These are phyloP conservation scores for Suillus bovinus DNA, from an alignment of 768 basidiomycete species.

Conservation along the genomic window DNA sequence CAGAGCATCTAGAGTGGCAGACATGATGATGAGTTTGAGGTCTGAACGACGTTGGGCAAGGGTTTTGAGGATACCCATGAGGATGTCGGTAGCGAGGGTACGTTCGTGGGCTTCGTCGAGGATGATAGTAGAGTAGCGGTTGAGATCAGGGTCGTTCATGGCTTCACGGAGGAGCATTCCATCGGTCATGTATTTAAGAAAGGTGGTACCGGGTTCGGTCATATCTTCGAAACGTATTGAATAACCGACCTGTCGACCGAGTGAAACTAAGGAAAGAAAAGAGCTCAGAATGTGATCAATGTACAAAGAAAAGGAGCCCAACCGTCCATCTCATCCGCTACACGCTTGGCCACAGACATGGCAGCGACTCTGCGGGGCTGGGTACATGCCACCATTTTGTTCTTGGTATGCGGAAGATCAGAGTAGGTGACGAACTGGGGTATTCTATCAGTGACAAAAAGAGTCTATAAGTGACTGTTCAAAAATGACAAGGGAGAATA, in stretches of 20 bases:
- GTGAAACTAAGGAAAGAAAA: conserved; percentile 56
- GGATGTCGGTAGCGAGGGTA: conserved; percentile 95
- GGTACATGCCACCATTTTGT: conserved; percentile 94
- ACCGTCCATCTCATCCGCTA: conserved; percentile 99
- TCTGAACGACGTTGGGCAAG: conserved; percentile 83
- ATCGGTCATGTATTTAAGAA: conserved; percentile 99
- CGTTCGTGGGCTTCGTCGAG: conserved; percentile 99
- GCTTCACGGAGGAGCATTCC: conserved; percentile 99
- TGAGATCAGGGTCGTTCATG: conserved; percentile 91
- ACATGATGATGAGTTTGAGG: conserved; percentile 98
- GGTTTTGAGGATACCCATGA: conserved; percentile 93
- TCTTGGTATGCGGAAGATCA: conserved; percentile 86
- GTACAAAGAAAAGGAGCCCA: conserved; percentile 25
- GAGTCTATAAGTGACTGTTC: conserved; percentile 29
- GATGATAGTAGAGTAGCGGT: conserved; percentile 97
- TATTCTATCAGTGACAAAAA: conserved; percentile 56
- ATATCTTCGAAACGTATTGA: conserved; percentile 96
- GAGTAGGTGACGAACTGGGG: conserved; percentile 96
- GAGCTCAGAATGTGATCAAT: not conserved
- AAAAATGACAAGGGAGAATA: conserved; percentile 22
- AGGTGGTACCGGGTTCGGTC: conserved; percentile 82
- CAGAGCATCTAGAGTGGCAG: conserved; percentile 92
- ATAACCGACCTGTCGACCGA: conserved; percentile 96
- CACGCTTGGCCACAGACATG: conserved; percentile 98
- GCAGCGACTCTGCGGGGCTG: conserved; percentile 96